These are phyloP conservation scores for Penicillium roqueforti DNA, from an alignment of 495 filamentous ascomycete genomes.

Conservation along the genomic window DNA sequence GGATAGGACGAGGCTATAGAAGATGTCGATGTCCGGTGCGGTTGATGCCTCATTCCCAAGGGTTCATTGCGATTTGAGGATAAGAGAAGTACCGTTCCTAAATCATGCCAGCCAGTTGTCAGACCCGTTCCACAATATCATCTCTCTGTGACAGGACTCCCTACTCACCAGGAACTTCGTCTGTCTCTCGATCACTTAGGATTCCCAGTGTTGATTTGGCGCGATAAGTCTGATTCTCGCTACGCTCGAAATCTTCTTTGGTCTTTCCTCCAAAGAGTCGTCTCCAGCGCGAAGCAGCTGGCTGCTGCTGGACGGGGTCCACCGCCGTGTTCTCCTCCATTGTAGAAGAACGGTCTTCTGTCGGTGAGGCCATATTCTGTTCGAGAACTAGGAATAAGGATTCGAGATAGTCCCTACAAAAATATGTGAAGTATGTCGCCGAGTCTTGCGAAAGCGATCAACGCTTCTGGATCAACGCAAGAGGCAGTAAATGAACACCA, in stretches of 20 bases:
- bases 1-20: conserved; percentile 61
- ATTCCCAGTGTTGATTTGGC: conserved; percentile 75
- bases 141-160: neutral
- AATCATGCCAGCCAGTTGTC: neutral
- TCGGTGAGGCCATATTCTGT: conserved; percentile 7
- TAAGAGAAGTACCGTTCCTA: conserved; percentile 78
- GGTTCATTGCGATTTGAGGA: conserved; percentile 76
- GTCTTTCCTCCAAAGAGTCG: conserved; percentile 16
- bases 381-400: neutral
- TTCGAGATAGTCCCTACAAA: neutral
- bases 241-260: neutral
- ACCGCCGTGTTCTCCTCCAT: neutral
- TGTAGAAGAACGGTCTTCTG: neutral
- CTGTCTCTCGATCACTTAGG: conserved; percentile 74
- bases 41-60: conserved; percentile 69
- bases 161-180: conserved; percentile 82
- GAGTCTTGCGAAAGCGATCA: conserved; percentile 12
- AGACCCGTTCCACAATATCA: neutral
- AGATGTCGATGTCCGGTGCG: conserved; percentile 70
- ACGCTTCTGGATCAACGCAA: conserved; percentile 19
- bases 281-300: conserved; percentile 19
- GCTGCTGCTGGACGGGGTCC: neutral
- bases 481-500: conserved; percentile 8
- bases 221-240: conserved; percentile 28
- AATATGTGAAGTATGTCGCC: neutral